phyloP scores from a whole-genome alignment of 2,329 filamentous ascomycete genomes.

The Graphium sp. region DNA sequence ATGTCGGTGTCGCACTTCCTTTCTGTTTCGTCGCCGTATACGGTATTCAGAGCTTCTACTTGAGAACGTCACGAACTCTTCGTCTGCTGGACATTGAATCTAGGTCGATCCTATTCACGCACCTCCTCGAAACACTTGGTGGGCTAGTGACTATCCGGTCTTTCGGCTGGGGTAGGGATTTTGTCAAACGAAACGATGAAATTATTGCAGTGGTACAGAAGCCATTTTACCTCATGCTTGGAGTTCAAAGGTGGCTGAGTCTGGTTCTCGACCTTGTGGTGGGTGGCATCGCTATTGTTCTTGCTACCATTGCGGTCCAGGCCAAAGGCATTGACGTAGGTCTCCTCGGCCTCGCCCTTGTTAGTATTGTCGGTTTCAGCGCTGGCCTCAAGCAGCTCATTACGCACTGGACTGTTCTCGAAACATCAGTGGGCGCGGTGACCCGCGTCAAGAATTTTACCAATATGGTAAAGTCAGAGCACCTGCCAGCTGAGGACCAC shows the following conservation, averaged over 20 bases:
- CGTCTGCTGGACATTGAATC: conserved; percentile 44
- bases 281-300: conserved; percentile 24
- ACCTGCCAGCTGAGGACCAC: conserved; percentile 7
- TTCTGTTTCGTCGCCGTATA: conserved; percentile 27
- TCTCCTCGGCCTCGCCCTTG: background rate
- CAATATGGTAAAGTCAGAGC: conserved; percentile 9
- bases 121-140: conserved; percentile 38
- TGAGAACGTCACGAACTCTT: conserved; percentile 42
- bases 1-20: conserved; percentile 31
- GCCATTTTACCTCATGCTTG: conserved; percentile 38
- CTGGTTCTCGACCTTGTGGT: conserved; percentile 32
- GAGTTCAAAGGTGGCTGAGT: conserved; percentile 40
- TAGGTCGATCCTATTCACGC: conserved; percentile 36
- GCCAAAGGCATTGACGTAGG: no score
- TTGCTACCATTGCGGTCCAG: conserved; percentile 20
- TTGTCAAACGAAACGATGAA: conserved; percentile 30
- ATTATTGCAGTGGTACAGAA: conserved; percentile 35
- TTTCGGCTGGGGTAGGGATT: conserved; percentile 27
- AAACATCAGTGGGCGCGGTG: conserved; percentile 13
- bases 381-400: conserved; percentile 13
- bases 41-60: conserved; percentile 36
- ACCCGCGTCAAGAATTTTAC: conserved; percentile 12
- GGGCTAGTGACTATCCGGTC: conserved; percentile 39
- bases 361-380: conserved; percentile 11
- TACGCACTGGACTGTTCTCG: conserved; percentile 13